Conservation (phyloP, 1,139 yeast genomes). For the Zhuliangozyma parablackwelliae region DNA sequence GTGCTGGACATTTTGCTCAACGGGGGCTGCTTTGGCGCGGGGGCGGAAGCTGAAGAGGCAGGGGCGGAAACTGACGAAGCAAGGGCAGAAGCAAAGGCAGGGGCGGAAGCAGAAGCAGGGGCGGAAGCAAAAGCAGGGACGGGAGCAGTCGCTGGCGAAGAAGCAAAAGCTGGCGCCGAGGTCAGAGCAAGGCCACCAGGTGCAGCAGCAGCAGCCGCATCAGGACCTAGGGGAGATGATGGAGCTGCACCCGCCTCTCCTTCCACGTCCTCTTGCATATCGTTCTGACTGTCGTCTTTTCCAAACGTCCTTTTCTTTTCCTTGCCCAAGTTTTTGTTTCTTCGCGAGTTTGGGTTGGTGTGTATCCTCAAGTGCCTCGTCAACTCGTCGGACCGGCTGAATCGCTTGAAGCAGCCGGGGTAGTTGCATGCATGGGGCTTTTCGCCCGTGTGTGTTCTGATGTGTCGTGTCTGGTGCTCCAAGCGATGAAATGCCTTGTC, state of each 20-base stretch:
- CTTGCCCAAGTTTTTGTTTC: conserved; percentile 39
- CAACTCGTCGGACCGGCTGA: conserved; percentile 84
- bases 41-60: too few species aligned
- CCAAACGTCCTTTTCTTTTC: conserved; percentile 5
- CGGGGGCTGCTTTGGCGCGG: neutral
- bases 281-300: neutral
- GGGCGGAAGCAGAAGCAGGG: too few species aligned
- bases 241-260: conserved; percentile 6
- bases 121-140: too few species aligned
- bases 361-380: conserved; percentile 89
- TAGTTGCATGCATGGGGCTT: conserved; percentile 86
- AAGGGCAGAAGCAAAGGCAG: too few species aligned
- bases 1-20: conserved; percentile 9
- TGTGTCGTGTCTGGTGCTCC: conserved; percentile 93
- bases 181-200: too few species aligned
- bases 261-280: neutral
- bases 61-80: too few species aligned
- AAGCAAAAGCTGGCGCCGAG: too few species aligned
- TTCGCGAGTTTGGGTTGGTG: conserved; percentile 67
- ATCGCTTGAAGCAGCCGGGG: conserved; percentile 83
- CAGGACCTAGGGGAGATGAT: too few species aligned
- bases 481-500: conserved; percentile 87
- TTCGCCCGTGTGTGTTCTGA: conserved; percentile 93
- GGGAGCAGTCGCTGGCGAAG: too few species aligned
- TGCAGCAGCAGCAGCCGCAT: too few species aligned